A percentile compares a stretch with the other conserved stretches of the same genome.
Conservation (phyloP, 306 rosid species). For the Senna tora region DNA sequence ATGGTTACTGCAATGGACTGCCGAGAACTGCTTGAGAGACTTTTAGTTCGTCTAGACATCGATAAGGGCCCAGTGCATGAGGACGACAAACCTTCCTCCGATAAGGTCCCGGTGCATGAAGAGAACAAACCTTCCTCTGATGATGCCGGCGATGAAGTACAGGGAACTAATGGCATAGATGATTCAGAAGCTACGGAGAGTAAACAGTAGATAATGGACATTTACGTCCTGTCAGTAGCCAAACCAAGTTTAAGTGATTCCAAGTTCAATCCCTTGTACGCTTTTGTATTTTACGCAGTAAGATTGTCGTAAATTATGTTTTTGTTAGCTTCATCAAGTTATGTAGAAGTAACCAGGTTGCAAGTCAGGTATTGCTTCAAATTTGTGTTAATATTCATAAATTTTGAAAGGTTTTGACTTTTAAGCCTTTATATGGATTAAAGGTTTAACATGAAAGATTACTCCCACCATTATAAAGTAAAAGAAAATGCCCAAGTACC, state of each 20-base stretch:
- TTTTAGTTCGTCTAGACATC: constrained; percentile 47
- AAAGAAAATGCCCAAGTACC: no score
- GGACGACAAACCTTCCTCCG: constrained; percentile 29
- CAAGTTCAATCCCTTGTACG: not conserved
- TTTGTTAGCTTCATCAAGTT: not conserved
- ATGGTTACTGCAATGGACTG: constrained; percentile 85
- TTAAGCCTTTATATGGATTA: no score
- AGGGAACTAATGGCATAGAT: constrained; percentile 29
- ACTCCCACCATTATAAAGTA: no score
- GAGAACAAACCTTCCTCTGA: constrained; percentile 22
- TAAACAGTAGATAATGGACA: not conserved
- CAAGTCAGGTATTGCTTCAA: not conserved
- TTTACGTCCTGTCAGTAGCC: not conserved
- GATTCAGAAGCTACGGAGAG: constrained; percentile 31
- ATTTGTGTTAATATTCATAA: not conserved
- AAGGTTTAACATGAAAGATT: not conserved
- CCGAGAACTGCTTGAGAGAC: constrained; percentile 81
- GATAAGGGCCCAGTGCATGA: constrained; percentile 39
- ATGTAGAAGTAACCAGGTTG: not conserved
- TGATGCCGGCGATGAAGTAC: constrained; percentile 31
- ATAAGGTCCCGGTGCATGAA: not conserved
- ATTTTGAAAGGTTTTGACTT: not conserved
- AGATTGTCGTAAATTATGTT: not conserved
- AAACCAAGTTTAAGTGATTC: not conserved
- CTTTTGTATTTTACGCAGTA: not conserved